Evolutionary conservation across 345 rosid species (phyloP), one percentile per base, ranked within the genome.

Genomic region (Physaria fendleri): DNA sequence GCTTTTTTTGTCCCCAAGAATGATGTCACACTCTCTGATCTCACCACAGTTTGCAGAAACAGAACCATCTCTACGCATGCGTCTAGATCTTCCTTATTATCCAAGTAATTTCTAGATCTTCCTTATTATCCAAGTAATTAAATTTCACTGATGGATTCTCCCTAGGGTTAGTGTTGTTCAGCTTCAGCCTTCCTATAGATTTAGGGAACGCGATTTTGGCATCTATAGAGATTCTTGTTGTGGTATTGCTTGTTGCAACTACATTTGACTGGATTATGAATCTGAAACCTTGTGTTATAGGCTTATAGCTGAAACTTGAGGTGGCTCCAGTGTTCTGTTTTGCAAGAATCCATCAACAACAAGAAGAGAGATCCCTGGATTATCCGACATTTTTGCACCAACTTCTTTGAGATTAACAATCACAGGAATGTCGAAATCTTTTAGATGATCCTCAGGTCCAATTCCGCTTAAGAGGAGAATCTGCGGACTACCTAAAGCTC

Each of bases 401-500:
- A 83, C 86, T 5, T 44, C 81, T 51, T 45, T 67, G 33, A 82
- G 59, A 59, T 74, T 72, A 3, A 56, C 48, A 21, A 62, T 51
- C 5, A 73, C 37, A 24, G 86, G 71, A 66, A 85, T 84, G 52
- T 71, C 40, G 46, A 83, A 63, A 59, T 65, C 66, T 8, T 68
- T 51, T 1, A 88, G 78, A 63, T 82, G 84, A 24, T 68, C 64
- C 2, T 32, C 59, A 1, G 89, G 86, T 52, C 92, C 95, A 5
- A 85, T 80, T 18, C 90, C 90, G 12, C 92, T 85, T 28, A 83
- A 63, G 64, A 85, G 43, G 2, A 88, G 81, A 60, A 88, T 69
- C 18, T 84, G 89, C 0, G 96, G 96, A 53, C 96, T 85, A 21
- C 92, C 90, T 62, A 85, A 34, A 53, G 95, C 79, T 8, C 92